Evolutionary conservation across 345 rosid genomes (phyloP).

Genomic region (Syzygium jambos): DNA sequence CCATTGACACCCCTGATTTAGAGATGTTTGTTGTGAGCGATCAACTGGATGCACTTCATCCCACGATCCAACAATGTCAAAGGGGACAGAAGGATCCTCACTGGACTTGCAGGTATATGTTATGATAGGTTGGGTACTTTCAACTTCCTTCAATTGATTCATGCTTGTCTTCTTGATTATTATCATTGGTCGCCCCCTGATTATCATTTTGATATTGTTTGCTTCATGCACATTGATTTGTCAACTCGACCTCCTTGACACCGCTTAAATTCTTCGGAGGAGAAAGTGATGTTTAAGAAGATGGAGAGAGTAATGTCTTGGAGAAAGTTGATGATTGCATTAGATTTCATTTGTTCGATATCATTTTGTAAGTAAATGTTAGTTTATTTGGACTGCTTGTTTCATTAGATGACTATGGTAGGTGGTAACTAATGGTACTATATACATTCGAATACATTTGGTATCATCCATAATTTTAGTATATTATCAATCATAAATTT

Average conservation of each 20-base stretch:
- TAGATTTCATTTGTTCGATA: not conserved
- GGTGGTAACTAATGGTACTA: not conserved
- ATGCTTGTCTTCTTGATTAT: not conserved
- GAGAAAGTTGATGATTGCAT: not conserved
- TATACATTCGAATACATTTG: not conserved
- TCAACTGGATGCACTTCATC: not conserved
- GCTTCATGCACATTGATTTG: not conserved
- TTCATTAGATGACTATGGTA: not conserved
- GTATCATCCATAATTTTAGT: no score
- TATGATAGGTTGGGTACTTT: not conserved
- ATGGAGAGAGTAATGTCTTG: not conserved
- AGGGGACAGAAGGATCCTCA: not conserved
- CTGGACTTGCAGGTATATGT: accelerated
- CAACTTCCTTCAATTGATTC: not conserved
- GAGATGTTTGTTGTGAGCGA: not conserved
- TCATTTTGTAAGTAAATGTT: not conserved
- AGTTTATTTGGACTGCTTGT: not conserved
- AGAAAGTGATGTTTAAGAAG: not conserved
- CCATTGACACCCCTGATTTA: not conserved
- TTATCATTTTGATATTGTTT: not conserved
- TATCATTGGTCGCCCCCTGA: not conserved
- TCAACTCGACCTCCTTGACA: not conserved
- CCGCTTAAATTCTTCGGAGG: not conserved
- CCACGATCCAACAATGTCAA: not conserved
- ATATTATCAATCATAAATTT: no score